Conservation (phyloP, 768 basidiomycete species). For the Amanita exitialis region DNA sequence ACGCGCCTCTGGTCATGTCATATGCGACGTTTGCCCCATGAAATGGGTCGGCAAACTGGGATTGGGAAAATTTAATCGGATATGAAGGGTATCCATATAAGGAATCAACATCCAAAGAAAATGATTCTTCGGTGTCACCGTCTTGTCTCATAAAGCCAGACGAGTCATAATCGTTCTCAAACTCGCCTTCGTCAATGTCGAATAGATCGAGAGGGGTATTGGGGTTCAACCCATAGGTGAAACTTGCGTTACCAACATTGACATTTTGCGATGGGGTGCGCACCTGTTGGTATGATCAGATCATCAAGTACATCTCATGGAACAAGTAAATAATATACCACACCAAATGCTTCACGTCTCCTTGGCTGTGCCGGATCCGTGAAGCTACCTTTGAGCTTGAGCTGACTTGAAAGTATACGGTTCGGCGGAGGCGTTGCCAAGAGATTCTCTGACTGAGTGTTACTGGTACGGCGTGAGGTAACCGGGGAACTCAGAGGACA, state of each 20-base stretch:
- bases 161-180: slow-evolving; percentile 31
- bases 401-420: slow-evolving; percentile 37
- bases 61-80: slow-evolving; percentile 13
- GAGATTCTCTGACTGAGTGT: slow-evolving; percentile 24
- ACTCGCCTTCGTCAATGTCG: slow-evolving; percentile 67
- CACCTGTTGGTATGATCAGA: slow-evolving; percentile 15
- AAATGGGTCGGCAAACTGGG: slow-evolving; percentile 32
- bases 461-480: slow-evolving; percentile 19
- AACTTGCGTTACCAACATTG: slow-evolving; percentile 16
- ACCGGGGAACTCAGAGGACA: slow-evolving; percentile 23
- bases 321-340: slow-evolving; percentile 23
- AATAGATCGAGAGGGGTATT: slow-evolving; percentile 49
- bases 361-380: slow-evolving; percentile 59
- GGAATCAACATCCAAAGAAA: slow-evolving; percentile 23
- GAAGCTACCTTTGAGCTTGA: slow-evolving; percentile 58
- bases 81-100: slow-evolving; percentile 26
- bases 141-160: slow-evolving; percentile 22
- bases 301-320: slow-evolving; percentile 9
- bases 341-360: slow-evolving; percentile 32
- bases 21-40: slow-evolving; percentile 11
- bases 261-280: slow-evolving; percentile 22
- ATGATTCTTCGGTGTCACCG: slow-evolving; percentile 25
- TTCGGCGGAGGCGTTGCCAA: slow-evolving; percentile 65
- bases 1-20: slow-evolving; percentile 10
- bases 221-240: slow-evolving; percentile 25